Evolutionary conservation across 768 basidiomycete genomes (phyloP).

Genomic region (Rhizopogon sp.): DNA sequence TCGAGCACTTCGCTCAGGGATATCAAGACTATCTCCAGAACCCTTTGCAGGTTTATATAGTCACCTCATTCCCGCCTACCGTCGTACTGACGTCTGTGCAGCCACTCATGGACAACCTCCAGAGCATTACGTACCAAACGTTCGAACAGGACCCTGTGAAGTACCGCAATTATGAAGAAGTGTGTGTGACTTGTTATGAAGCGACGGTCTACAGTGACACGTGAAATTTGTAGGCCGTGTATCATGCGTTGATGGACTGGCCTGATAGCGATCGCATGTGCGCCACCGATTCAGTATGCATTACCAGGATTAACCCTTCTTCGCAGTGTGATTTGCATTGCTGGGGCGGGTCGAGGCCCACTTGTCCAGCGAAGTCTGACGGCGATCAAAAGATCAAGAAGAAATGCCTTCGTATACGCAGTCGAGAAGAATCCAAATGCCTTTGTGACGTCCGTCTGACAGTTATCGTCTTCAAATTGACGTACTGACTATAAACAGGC

Average conservation of each 20-base stretch:
- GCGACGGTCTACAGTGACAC: conserved; percentile 7
- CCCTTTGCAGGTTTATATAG: conserved; percentile 69
- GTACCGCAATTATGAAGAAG: conserved; percentile 93
- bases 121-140: conserved; percentile 93
- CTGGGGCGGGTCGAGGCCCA: conserved; percentile 93
- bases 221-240: conserved; percentile 58
- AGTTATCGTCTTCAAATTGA: conserved; percentile 5
- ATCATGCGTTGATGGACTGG: conserved; percentile 71
- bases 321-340: conserved; percentile 77
- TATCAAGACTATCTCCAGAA: conserved; percentile 96
- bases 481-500: conserved; percentile 37
- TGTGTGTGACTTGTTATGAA: conserved; percentile 22
- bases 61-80: not conserved
- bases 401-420: conserved; percentile 69
- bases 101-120: conserved; percentile 97
- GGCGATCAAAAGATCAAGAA: conserved; percentile 65
- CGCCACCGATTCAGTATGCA: conserved; percentile 20
- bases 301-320: conserved; percentile 4
- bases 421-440: conserved; percentile 98
- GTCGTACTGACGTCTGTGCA: conserved; percentile 25
- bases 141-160: conserved; percentile 99
- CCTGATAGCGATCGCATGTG: conserved; percentile 58
- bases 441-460: conserved; percentile 75
- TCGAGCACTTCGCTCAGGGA: conserved; percentile 86
- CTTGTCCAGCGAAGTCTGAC: conserved; percentile 80